These are phyloP conservation scores for Paramecium sonneborni DNA, from an alignment of 73 alveolate species.

Conservation along the genomic window DNA sequence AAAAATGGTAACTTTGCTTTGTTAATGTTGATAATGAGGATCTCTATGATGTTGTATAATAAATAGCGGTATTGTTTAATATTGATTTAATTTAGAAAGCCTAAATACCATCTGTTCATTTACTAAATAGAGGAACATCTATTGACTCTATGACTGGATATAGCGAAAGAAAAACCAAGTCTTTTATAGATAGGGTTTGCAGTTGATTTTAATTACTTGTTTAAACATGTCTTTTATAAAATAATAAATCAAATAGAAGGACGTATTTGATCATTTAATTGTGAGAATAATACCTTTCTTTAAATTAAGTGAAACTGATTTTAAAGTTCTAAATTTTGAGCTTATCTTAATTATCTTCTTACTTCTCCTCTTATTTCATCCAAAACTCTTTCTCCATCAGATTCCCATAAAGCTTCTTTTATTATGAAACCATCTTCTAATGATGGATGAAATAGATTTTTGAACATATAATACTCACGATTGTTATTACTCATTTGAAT, in stretches of 20 bases:
- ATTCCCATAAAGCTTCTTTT: conserved; percentile 17
- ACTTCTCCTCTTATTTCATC: conserved; percentile 8
- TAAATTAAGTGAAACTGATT: not conserved
- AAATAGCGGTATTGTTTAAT: conserved; percentile 19
- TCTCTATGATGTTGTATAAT: not conserved
- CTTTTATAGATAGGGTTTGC: not conserved
- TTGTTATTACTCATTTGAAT: not conserved
- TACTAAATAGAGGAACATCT: not conserved
- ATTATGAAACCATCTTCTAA: conserved; percentile 11
- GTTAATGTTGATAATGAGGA: conserved; percentile 31
- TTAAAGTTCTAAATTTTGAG: not conserved
- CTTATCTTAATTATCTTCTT: not conserved
- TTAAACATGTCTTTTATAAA: not conserved
- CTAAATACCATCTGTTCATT: conserved; percentile 35
- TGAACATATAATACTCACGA: not conserved
- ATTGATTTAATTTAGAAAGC: not conserved
- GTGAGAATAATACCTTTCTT: not conserved
- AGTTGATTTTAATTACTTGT: conserved; percentile 5
- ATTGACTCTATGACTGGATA: conserved; percentile 20
- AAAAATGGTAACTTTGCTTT: not conserved
- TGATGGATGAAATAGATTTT: not conserved
- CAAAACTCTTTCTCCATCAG: not conserved
- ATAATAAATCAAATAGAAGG: not conserved
- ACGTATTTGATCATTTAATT: not conserved
- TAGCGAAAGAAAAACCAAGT: not conserved